phyloP scores from a whole-genome alignment of 2,329 filamentous ascomycete genomes.

The Fusarium algeriense region DNA sequence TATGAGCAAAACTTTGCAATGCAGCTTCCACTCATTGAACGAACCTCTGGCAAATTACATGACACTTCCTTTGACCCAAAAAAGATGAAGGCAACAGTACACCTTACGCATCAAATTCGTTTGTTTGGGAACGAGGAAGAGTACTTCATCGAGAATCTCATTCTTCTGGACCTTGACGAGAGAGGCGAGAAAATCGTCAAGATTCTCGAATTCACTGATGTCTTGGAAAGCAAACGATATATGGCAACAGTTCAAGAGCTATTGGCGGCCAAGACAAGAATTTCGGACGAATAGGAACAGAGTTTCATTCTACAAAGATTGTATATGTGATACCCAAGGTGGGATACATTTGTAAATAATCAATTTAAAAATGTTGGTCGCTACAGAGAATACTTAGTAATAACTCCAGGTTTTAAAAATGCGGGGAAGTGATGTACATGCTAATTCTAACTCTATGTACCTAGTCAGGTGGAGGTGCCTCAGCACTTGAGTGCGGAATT shows the following conservation, averaged over 20 bases:
- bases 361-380: too few relatives aligned
- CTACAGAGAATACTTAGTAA: too few relatives aligned
- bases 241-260: neutral
- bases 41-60: neutral
- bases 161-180: neutral
- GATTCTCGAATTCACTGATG: slow-evolving; percentile 10
- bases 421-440: too few relatives aligned
- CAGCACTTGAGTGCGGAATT: too few relatives aligned
- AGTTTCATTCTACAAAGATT: too few relatives aligned
- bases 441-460: too few relatives aligned
- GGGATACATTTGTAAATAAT: too few relatives aligned
- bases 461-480: too few relatives aligned
- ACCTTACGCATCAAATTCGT: slow-evolving; percentile 3
- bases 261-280: too few relatives aligned
- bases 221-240: neutral
- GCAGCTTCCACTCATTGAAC: neutral
- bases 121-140: neutral
- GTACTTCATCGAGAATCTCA: neutral
- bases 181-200: neutral
- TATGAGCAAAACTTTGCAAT: neutral
- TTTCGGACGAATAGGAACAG: too few relatives aligned
- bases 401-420: too few relatives aligned
- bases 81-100: neutral
- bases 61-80: neutral
- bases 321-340: too few relatives aligned